A percentile compares a stretch with the other conserved stretches of the same genome.
These are phyloP conservation scores for Xylariaceae sp. DNA, from an alignment of 2,329 filamentous ascomycete species.

Conservation along the genomic window DNA sequence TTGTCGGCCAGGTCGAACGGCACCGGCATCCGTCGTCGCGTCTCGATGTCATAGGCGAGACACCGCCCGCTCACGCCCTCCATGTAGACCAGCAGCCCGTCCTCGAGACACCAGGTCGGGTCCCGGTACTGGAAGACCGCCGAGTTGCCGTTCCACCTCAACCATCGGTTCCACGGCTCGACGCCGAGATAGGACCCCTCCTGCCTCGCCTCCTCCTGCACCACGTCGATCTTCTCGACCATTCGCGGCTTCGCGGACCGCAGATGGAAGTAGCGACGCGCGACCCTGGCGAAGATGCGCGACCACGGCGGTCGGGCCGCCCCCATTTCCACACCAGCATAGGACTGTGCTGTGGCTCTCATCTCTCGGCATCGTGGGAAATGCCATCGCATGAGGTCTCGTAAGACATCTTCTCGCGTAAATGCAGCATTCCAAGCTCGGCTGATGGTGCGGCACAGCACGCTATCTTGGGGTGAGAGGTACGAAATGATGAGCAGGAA, in stretches of 20 bases:
- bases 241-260: conserved; percentile 41
- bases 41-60: conserved; percentile 47
- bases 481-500: conserved; percentile 50
- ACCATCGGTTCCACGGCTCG: conserved; percentile 40
- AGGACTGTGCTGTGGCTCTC: conserved; percentile 20
- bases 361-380: conserved; percentile 52
- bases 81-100: conserved; percentile 51
- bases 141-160: conserved; percentile 36
- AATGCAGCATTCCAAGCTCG: conserved; percentile 46
- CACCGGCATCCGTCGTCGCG: conserved; percentile 36
- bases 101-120: conserved; percentile 43
- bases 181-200: conserved; percentile 28
- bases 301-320: conserved; percentile 32
- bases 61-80: conserved; percentile 27
- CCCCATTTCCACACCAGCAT: neutral
- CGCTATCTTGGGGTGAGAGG: conserved; percentile 45
- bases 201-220: conserved; percentile 26
- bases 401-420: conserved; percentile 40
- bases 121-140: conserved; percentile 42
- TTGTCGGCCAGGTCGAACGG: conserved; percentile 48
- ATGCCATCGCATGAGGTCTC: conserved; percentile 43
- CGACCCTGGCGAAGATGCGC: conserved; percentile 42
- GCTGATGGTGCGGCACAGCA: conserved; percentile 50
- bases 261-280: conserved; percentile 52
- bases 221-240: conserved; percentile 40